A percentile compares a stretch with the other conserved stretches of the same genome.
Conservation (phyloP, 2,329 filamentous ascomycete species). For the Dactylonectria macrodidyma region DNA sequence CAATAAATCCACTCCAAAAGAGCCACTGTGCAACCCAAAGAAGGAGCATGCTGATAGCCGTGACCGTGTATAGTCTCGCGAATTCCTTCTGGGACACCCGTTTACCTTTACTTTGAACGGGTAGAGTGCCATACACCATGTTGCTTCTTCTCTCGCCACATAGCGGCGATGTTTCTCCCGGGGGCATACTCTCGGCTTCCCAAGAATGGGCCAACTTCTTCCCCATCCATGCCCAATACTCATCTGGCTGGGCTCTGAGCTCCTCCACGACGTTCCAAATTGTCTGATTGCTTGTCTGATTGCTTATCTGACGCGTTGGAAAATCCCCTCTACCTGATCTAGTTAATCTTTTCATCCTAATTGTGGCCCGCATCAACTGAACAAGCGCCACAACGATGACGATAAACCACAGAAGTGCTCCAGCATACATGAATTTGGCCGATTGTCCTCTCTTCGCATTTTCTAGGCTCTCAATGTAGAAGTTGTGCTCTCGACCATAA, state of each 20-base stretch:
- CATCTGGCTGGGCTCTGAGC: background rate
- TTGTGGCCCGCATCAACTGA: background rate
- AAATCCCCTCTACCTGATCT: background rate
- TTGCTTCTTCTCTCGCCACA: background rate
- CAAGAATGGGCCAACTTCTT: background rate
- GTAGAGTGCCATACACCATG: constrained; percentile 7
- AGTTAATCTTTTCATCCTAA: background rate
- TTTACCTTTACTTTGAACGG: background rate
- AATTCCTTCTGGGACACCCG: background rate
- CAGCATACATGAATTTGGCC: constrained; percentile 26
- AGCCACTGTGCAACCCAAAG: constrained; percentile 31
- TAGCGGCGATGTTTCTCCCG: background rate
- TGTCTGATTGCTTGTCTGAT: background rate
- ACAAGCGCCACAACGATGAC: background rate
- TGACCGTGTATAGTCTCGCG: background rate
- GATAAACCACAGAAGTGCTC: constrained; percentile 26
- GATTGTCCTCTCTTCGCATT: background rate
- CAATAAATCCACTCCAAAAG: constrained; percentile 35
- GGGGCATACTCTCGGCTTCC: background rate
- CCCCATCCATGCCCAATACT: background rate
- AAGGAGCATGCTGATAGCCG: background rate
- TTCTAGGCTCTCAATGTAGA: constrained; percentile 14
- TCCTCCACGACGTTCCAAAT: background rate
- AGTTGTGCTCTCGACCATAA: constrained; percentile 14
- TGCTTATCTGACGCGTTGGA: background rate